Evolutionary conservation across 2,329 filamentous ascomycete species (phyloP).

Genomic region (Pseudogymnoascus sp.): DNA sequence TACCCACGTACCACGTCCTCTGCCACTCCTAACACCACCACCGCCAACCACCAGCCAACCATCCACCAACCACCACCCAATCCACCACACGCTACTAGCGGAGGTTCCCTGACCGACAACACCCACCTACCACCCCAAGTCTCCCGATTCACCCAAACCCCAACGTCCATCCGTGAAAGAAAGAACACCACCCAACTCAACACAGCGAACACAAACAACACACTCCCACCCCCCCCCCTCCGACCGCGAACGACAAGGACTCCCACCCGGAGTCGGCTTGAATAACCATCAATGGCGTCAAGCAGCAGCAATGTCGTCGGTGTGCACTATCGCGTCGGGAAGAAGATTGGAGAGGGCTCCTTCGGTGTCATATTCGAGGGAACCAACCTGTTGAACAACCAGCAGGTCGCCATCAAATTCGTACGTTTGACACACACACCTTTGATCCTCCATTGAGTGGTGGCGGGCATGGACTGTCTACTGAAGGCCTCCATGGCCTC

Average conservation of each 20-base stretch:
- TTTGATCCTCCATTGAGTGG: not conserved
- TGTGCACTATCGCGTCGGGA: conserved; percentile 96
- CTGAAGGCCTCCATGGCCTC: not conserved
- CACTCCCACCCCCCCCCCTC: not conserved
- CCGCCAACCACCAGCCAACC: not conserved
- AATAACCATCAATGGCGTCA: conserved; percentile 55
- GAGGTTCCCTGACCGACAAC: not conserved
- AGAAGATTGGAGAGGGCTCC: conserved; percentile 98
- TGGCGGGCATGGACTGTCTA: not conserved
- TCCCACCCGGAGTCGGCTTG: not conserved
- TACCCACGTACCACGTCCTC: not conserved
- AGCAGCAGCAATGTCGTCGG: conserved; percentile 95
- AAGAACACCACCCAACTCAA: not conserved
- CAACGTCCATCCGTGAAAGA: not conserved
- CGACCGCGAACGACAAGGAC: not conserved
- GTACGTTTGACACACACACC: conserved; percentile 46
- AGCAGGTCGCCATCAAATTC: conserved; percentile 99
- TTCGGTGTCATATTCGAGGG: conserved; percentile 99
- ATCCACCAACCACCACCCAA: not conserved
- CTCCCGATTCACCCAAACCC: not conserved
- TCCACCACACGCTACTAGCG: not conserved
- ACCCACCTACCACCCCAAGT: not conserved
- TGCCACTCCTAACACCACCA: not conserved
- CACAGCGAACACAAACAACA: not conserved
- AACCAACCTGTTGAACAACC: conserved; percentile 96